phyloP scores from a whole-genome alignment of 1,139 yeast species.

The Kurtzmaniella quercitrusa region DNA sequence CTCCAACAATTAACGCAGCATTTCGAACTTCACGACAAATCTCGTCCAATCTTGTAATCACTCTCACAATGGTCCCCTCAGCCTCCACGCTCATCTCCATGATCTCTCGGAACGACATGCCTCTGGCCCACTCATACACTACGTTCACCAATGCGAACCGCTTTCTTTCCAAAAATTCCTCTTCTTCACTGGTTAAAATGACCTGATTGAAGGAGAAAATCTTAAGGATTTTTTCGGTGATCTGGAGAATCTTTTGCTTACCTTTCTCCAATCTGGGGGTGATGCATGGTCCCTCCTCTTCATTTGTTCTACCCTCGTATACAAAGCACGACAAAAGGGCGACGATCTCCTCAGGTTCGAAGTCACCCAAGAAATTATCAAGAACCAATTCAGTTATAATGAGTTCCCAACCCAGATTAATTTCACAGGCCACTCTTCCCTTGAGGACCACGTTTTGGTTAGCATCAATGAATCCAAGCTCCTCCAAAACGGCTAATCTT shows the following conservation, averaged over 20 bases:
- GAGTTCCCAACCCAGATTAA: conserved; percentile 87
- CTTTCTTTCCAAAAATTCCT: conserved; percentile 74
- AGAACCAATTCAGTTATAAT: conserved; percentile 83
- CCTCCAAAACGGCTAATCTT: conserved; percentile 70
- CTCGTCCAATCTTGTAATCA: conserved; percentile 90
- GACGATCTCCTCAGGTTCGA: conserved; percentile 93
- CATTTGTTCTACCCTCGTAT: conserved; percentile 77
- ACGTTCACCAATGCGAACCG: conserved; percentile 90
- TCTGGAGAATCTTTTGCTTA: conserved; percentile 61
- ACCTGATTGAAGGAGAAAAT: conserved; percentile 70
- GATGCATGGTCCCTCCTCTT: conserved; percentile 53
- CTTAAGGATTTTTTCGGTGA: conserved; percentile 58
- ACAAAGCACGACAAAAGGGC: conserved; percentile 90
- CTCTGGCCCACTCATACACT: conserved; percentile 98
- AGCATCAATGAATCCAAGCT: conserved; percentile 71
- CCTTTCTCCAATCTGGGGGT: conserved; percentile 88
- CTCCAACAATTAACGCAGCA: conserved; percentile 94
- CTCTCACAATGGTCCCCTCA: conserved; percentile 98
- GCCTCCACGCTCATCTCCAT: conserved; percentile 86
- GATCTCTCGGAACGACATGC: conserved; percentile 84
- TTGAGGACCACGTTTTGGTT: conserved; percentile 75
- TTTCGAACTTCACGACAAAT: conserved; percentile 91
- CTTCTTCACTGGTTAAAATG: conserved; percentile 77
- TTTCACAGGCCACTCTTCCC: conserved; percentile 84
- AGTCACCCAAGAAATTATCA: conserved; percentile 88